Percentiles rank a stretch among this genome's conserved stretches.
phyloP scores from a whole-genome alignment of 768 basidiomycete species.

The Chalciporus pseudorubinellus region DNA sequence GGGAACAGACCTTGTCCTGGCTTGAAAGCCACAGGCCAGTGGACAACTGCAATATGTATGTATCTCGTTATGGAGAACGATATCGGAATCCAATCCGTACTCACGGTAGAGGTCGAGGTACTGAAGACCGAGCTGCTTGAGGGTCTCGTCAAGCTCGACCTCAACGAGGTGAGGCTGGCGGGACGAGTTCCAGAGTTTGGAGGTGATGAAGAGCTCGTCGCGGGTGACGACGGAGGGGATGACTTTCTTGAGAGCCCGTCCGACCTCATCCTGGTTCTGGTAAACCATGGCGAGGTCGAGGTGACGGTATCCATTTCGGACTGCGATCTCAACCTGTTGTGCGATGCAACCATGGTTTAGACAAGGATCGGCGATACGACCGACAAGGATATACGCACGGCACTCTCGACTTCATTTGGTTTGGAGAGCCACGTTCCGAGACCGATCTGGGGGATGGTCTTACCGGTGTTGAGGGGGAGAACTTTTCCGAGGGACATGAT shows the following conservation, averaged over 20 bases:
- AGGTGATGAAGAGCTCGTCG: constrained; percentile 78
- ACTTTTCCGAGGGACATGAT: constrained; percentile 43
- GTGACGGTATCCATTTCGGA: constrained; percentile 77
- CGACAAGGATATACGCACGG: constrained; percentile 41
- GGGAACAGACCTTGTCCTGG: constrained; percentile 59
- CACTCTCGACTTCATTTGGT: constrained; percentile 71
- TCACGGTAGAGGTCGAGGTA: constrained; percentile 82
- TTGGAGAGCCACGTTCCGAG: constrained; percentile 81
- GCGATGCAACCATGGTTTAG: background rate
- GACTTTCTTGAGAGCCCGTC: constrained; percentile 71
- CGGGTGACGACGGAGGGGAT: constrained; percentile 76
- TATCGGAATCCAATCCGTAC: constrained; percentile 24
- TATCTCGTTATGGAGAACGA: background rate
- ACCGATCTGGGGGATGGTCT: constrained; percentile 70
- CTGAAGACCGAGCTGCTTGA: constrained; percentile 65
- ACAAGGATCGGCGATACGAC: background rate
- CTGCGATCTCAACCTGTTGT: constrained; percentile 67
- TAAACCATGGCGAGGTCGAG: constrained; percentile 83
- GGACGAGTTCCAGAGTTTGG: constrained; percentile 79
- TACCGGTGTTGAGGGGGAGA: constrained; percentile 45
- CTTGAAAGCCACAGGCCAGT: constrained; percentile 76
- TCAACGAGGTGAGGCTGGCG: constrained; percentile 68
- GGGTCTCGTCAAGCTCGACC: constrained; percentile 73
- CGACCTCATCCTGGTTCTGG: constrained; percentile 75
- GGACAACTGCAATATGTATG: constrained; percentile 51